phyloP scores from a whole-genome alignment of 257 asterid genomes.

The Plantago elongata region DNA sequence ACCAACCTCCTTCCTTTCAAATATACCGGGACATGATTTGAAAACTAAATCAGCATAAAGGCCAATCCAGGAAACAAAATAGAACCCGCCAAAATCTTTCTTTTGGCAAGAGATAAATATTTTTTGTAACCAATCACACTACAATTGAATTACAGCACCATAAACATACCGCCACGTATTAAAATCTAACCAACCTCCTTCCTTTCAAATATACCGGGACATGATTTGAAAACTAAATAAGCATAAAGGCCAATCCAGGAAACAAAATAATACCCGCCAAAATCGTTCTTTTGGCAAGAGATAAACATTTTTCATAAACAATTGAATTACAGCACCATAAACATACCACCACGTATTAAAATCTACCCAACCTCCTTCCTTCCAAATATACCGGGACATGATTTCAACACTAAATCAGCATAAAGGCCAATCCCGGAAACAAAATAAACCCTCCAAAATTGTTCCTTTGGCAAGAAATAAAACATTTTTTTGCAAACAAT shows the following conservation, averaged over 20 bases:
- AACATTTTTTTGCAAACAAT: not conserved
- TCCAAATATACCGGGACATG: not conserved
- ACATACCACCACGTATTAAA: not conserved
- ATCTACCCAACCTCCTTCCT: not conserved
- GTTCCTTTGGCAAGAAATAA: not conserved
- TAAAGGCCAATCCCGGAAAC: constrained; percentile 2
- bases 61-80: constrained; percentile 1
- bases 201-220: not conserved
- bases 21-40: not conserved
- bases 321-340: not conserved
- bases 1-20: not conserved
- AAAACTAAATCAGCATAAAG: constrained; percentile 16
- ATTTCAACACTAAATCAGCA: constrained; percentile 11
- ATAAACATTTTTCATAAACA: not conserved
- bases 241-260: constrained; percentile 10
- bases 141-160: constrained; percentile 2
- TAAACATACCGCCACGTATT: not conserved
- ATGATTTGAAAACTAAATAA: constrained; percentile 1
- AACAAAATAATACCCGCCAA: not conserved
- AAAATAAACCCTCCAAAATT: constrained; percentile 2
- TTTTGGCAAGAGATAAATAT: not conserved
- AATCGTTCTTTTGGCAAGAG: not conserved
- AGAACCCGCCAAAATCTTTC: not conserved
- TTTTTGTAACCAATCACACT: not conserved
- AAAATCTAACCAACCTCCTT: not conserved